Conservation (phyloP, 768 basidiomycete genomes). For the Scleroderma citrinum region DNA sequence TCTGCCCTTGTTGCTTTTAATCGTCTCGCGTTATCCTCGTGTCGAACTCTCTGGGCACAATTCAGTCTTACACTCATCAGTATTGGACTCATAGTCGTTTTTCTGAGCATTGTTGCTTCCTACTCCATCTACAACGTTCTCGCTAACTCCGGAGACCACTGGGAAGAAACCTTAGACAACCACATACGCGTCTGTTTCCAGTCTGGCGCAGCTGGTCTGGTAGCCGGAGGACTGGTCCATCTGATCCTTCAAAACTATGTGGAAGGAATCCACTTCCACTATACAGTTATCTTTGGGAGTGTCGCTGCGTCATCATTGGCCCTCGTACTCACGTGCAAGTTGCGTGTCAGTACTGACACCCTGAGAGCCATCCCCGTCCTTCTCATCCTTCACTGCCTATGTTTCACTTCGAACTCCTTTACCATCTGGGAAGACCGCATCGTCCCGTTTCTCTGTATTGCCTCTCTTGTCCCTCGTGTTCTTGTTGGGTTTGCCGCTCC, state of each 20-base stretch:
- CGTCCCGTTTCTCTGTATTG: constrained; percentile 66
- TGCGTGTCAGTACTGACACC: constrained; percentile 24
- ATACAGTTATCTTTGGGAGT: constrained; percentile 45
- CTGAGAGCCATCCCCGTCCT: constrained; percentile 37
- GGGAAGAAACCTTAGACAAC: constrained; percentile 38
- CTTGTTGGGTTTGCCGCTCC: constrained; percentile 64
- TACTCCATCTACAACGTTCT: constrained; percentile 52
- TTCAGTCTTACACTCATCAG: constrained; percentile 79
- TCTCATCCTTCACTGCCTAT: constrained; percentile 60
- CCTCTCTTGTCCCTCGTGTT: constrained; percentile 55
- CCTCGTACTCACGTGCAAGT: constrained; percentile 38
- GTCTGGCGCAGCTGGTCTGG: constrained; percentile 32
- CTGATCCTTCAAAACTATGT: constrained; percentile 28
- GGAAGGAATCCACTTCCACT: constrained; percentile 45
- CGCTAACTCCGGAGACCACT: constrained; percentile 29
- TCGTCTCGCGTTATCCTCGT: constrained; percentile 42
- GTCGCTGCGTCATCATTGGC: constrained; percentile 42
- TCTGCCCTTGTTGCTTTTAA: constrained; percentile 18
- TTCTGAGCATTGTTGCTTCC: constrained; percentile 46
- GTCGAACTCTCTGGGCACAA: constrained; percentile 90
- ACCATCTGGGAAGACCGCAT: constrained; percentile 96
- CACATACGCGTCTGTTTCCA: constrained; percentile 28
- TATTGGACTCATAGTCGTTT: constrained; percentile 62
- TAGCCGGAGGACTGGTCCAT: constrained; percentile 31
- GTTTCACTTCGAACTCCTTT: constrained; percentile 92